Base-by-base conservation (phyloP, 2,329 filamentous ascomycete species). In the Zelopaecilomyces penicillatus region DNA sequence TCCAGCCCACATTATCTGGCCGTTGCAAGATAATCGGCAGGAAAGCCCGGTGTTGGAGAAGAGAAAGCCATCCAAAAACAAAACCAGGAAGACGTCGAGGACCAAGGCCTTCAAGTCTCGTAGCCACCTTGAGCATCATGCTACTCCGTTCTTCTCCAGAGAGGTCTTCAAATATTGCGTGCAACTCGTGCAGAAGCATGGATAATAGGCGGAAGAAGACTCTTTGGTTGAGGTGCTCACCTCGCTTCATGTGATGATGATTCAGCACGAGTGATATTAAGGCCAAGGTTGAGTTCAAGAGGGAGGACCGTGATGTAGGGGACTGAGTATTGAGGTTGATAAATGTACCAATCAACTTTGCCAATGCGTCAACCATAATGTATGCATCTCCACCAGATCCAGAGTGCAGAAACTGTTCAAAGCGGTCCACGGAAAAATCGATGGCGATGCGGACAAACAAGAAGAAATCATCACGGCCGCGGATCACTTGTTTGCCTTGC, bases 151-250 rank as follows among this genome's bases (percentile, higher is more conserved):
- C 83, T 19, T 75, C 65, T 44, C 82, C 72, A 38, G 73, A 62
- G 31, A 83, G 60, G 45, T 82, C 74, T 49, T 81, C 73, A 9
- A 74, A 75, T 39, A 78, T 69, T 39, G 69, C 59, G 29, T 78
- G 73, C 45, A 91, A 75, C 54, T 93, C 84, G 62, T 85, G 87
- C 4, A 98, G 74, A 39, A 96, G 74, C 56, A 85, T 70, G 0
- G 88, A 91, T 59, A 96, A 85, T 36, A 98, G 74, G 38, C 91
- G 82, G 76, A 90, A 93, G 71, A 96, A 97, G 30, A 94, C 82
- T 50, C 87, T 83, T 58, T 91, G 85, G 56, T 88, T 91, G 69
- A 95, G 90, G 34, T 75, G 76, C 43, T 95, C 89, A 4, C 82
- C 85, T 38, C 84, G 80, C 63, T 83, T 87, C 45, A 85, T 75